Evolutionary conservation across 345 rosid genomes (phyloP), one percentile per base, ranked within the genome.

Genomic region (Mercurialis annua): DNA sequence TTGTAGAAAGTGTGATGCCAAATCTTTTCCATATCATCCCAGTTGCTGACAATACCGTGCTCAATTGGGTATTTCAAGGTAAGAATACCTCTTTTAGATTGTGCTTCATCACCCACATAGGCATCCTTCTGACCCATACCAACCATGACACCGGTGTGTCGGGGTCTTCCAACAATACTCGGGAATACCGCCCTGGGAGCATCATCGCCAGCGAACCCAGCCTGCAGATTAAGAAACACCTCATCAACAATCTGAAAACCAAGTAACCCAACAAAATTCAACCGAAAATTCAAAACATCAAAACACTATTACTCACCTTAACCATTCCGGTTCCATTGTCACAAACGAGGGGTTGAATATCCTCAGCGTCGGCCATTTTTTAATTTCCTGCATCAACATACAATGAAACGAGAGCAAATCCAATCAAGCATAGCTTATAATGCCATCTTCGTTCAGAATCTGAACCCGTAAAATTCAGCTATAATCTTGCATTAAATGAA

Each of bases 181-280:
- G 87, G 90, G 72, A 85, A 85, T 23, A 83, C 87, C 56, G 87
- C 90, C 70, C 90, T 83, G 11, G 90, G 90, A 44, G 87, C 90
- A 78, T 85, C 90, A 74, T 85, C 90, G 36, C 90, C 90, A 18
- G 87, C 90, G 67, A 83, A 82, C 23, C 86, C 83, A 42, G 86
- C 86, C 84, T 81, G 65, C 33, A 57, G 3, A n/a, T n/a, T n/a
- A 44, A 21, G 34, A 12, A 33, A 10, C 17, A 12, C 9, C 17
- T 16, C 9, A 9, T 51, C 49, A 50, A n/a, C 21, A 11, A 16
- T 27, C 9, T 23, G 26, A 36, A 51, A 65, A 4, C 14, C 14
- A 36, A 12, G 16, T 20, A 34, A 15, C 16, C 23, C 0, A 33
- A 46, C 9, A 47, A n/a, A n/a, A 12, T 34, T n/a, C 59, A 38